A percentile compares a stretch with the other conserved stretches of the same genome.
Conservation (phyloP, 805 yeast species). For the Teunomyces gatunensis region DNA sequence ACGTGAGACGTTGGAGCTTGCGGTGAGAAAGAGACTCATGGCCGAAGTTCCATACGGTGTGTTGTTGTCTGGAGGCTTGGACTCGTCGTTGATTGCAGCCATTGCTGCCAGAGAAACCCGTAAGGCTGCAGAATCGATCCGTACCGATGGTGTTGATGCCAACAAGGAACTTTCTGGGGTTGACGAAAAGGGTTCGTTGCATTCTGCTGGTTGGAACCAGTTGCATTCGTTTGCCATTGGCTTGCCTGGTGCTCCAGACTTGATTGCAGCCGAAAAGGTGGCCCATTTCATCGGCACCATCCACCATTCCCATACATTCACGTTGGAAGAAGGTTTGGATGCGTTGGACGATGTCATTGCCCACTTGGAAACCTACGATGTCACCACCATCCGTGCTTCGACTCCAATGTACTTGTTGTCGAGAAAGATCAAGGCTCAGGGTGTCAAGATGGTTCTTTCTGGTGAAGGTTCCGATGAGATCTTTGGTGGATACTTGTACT, state of each 20-base stretch:
- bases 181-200: constrained; percentile 82
- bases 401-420: constrained; percentile 97
- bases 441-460: constrained; percentile 97
- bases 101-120: constrained; percentile 96
- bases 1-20: constrained; percentile 81
- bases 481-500: constrained; percentile 97
- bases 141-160: constrained; percentile 54
- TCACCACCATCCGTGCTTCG: constrained; percentile 97
- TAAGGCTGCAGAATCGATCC: constrained; percentile 46
- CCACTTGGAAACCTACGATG: constrained; percentile 97
- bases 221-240: constrained; percentile 97
- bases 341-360: constrained; percentile 91
- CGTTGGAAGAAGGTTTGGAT: constrained; percentile 94
- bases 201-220: constrained; percentile 71
- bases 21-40: constrained; percentile 99
- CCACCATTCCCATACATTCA: constrained; percentile 97
- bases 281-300: constrained; percentile 94
- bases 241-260: constrained; percentile 96
- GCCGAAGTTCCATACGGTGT: constrained; percentile 99
- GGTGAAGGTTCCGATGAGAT: constrained; percentile 99
- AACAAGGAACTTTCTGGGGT: constrained; percentile 83
- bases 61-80: constrained; percentile 93
- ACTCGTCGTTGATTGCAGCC: constrained; percentile 92
- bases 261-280: constrained; percentile 92
- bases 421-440: constrained; percentile 98